These are phyloP conservation scores for Pterocarpus macrocarpus DNA, from an alignment of 306 rosid species.

Conservation along the genomic window DNA sequence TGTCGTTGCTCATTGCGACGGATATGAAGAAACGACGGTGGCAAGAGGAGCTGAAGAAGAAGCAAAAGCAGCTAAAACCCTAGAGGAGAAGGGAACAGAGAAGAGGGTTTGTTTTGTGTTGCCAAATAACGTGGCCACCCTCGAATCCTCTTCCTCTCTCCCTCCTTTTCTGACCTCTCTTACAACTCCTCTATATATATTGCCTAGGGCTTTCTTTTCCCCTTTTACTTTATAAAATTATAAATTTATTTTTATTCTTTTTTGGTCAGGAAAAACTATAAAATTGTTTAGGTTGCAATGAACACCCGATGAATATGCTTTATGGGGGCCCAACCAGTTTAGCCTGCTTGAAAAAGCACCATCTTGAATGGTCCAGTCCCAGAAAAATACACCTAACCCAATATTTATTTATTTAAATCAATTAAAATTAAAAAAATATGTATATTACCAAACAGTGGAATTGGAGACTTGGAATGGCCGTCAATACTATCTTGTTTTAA, in stretches of 20 bases:
- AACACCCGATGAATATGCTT: not conserved
- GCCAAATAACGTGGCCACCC: conserved; percentile 54
- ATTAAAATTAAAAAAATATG: no score
- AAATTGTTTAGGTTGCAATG: not conserved
- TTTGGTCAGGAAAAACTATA: not conserved
- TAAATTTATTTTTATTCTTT: not conserved
- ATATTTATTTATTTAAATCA: not conserved
- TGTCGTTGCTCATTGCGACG: conserved; percentile 74
- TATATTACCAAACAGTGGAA: not conserved
- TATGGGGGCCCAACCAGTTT: conserved; percentile 43
- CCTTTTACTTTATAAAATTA: not conserved
- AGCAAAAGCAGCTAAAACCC: conserved; percentile 76
- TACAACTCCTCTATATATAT: conserved; percentile 50
- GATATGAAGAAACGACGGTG: not conserved
- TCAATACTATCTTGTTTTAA: not conserved
- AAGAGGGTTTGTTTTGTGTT: conserved; percentile 23
- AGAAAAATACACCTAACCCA: not conserved
- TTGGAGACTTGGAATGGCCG: not conserved
- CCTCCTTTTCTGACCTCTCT: conserved; percentile 37
- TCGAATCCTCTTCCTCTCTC: conserved; percentile 53
- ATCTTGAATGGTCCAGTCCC: not conserved
- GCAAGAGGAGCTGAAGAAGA: not conserved
- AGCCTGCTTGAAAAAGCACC: not conserved
- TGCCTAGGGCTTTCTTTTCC: conserved; percentile 31
- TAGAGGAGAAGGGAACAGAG: conserved; percentile 51